Percentiles rank a stretch among this genome's conserved stretches.
phyloP scores from a whole-genome alignment of 148 eudicot genomes.

The Amaranthus cruentus region DNA sequence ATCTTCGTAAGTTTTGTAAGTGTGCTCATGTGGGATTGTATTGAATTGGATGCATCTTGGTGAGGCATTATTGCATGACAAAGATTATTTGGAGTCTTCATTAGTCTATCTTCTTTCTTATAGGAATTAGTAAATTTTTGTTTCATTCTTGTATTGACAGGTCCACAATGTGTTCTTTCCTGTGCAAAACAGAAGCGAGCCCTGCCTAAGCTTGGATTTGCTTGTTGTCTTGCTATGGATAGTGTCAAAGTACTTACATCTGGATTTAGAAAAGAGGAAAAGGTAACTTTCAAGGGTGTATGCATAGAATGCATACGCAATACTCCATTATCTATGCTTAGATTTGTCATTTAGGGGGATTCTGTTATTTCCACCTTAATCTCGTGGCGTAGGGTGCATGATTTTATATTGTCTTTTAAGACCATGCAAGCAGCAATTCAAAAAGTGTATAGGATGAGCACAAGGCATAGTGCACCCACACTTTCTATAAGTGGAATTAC shows the following conservation, averaged over 20 bases:
- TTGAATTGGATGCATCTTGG: not conserved
- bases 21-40: not conserved
- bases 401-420: not conserved
- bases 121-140: not conserved
- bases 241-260: constrained; percentile 86
- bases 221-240: constrained; percentile 97
- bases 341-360: not conserved
- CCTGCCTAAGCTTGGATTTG: constrained; percentile 75
- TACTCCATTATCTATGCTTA: not conserved
- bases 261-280: constrained; percentile 75
- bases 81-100: not conserved
- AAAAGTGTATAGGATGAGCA: not conserved
- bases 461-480: too few relatives aligned
- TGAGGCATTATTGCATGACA: not conserved
- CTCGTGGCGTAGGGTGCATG: not conserved
- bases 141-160: constrained; percentile 30
- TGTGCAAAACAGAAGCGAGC: constrained; percentile 85
- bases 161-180: constrained; percentile 89
- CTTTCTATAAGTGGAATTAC: not conserved
- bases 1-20: not conserved
- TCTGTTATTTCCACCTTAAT: not conserved
- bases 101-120: not conserved
- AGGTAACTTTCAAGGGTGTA: constrained; percentile 43
- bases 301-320: constrained; percentile 1
- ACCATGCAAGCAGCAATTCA: not conserved